phyloP scores from a whole-genome alignment of 306 rosid species.

The Cucurbita maxima region DNA sequence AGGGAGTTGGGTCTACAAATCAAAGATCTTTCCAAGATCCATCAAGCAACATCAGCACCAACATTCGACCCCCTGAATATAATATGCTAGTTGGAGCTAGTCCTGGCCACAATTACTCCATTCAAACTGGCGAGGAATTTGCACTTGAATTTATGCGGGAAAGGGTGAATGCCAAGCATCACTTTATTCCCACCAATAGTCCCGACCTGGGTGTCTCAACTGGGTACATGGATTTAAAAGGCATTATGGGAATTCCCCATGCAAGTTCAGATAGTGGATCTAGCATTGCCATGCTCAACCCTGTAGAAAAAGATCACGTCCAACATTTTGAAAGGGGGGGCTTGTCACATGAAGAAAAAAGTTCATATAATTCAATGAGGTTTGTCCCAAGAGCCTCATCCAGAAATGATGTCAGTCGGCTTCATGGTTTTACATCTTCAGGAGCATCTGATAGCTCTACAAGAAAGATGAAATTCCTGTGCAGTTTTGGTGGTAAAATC shows the following conservation, averaged over 20 bases:
- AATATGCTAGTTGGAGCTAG: constrained; percentile 34
- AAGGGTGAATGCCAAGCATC: constrained; percentile 51
- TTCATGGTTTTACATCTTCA: constrained; percentile 34
- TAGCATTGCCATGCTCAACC: constrained; percentile 26
- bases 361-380: constrained; percentile 33
- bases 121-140: constrained; percentile 86
- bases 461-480: constrained; percentile 57
- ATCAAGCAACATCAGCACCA: constrained; percentile 24
- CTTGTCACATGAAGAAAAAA: constrained; percentile 35
- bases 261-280: constrained; percentile 58
- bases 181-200: constrained; percentile 34
- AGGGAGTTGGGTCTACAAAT: constrained; percentile 31
- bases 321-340: constrained; percentile 44
- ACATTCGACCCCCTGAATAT: constrained; percentile 45
- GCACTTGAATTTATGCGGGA: constrained; percentile 89
- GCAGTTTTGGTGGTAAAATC: constrained; percentile 74
- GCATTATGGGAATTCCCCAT: constrained; percentile 32
- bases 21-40: constrained; percentile 36
- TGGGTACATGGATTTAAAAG: constrained; percentile 43
- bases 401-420: constrained; percentile 34
- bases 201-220: constrained; percentile 44
- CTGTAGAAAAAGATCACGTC: constrained; percentile 31
- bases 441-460: constrained; percentile 34
- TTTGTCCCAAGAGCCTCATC: constrained; percentile 43
- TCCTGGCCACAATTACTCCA: constrained; percentile 70